Percentiles rank a stretch among this genome's conserved stretches.
Conservation (phyloP, 2,329 filamentous ascomycete genomes). For the Neofusicoccum kwambonambiense region DNA sequence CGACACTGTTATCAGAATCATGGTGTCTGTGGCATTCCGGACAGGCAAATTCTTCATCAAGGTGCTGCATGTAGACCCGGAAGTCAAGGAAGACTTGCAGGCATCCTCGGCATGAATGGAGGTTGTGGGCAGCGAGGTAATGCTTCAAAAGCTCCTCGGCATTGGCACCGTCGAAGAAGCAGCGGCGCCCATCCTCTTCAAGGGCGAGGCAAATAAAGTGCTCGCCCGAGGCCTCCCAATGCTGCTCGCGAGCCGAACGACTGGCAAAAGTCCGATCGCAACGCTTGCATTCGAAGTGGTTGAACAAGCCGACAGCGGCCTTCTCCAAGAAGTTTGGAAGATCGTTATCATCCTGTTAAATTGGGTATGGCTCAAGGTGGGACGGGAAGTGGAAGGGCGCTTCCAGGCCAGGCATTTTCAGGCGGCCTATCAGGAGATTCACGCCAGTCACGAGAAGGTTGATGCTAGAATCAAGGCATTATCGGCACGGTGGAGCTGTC, state of each 20-base stretch:
- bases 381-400: background rate
- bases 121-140: background rate
- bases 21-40: conserved; percentile 5
- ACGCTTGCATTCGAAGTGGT: background rate
- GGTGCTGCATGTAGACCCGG: background rate
- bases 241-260: conserved; percentile 2
- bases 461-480: background rate
- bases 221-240: background rate
- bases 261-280: background rate
- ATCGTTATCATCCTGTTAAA: background rate
- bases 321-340: background rate
- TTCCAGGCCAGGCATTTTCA: background rate
- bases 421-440: background rate
- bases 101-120: conserved; percentile 2
- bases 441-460: background rate
- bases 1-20: background rate
- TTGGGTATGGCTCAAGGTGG: background rate
- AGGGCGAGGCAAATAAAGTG: conserved; percentile 5
- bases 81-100: conserved; percentile 1
- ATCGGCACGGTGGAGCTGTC: background rate
- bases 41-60: background rate
- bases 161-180: background rate
- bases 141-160: background rate
- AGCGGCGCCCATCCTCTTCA: background rate
- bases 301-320: background rate